Conservation (phyloP, 164 flowering plant genomes). For the Berberis thunbergii region DNA sequence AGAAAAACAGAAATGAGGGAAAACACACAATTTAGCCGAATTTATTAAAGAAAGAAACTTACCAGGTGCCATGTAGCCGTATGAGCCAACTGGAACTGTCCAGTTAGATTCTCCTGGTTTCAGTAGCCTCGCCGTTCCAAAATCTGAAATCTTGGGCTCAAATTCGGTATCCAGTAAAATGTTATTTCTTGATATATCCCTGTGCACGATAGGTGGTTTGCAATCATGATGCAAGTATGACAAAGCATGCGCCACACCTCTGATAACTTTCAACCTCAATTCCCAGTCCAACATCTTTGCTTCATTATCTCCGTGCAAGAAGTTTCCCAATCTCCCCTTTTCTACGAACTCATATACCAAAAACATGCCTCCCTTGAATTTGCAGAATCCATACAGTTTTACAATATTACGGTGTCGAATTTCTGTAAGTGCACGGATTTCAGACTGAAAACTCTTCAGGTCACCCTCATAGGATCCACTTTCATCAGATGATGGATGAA, state of each 20-base stretch:
- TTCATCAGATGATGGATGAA: neutral
- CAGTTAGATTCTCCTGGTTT: slow-evolving; percentile 8
- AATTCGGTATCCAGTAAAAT: slow-evolving; percentile 4
- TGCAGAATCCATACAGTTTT: slow-evolving; percentile 15
- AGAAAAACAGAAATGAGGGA: too few relatives aligned
- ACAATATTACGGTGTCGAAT: slow-evolving; percentile 17
- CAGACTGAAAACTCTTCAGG: slow-evolving; percentile 6
- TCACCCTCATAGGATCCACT: neutral
- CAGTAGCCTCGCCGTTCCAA: slow-evolving; percentile 12
- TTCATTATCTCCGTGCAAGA: neutral
- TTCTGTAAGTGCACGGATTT: slow-evolving; percentile 10
- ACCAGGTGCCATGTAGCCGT: slow-evolving; percentile 18
- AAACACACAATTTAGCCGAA: too few relatives aligned
- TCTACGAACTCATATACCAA: slow-evolving; percentile 15
- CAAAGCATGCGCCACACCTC: slow-evolving; percentile 13
- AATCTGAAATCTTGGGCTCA: slow-evolving; percentile 15
- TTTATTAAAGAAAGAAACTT: neutral
- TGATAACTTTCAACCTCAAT: slow-evolving; percentile 6
- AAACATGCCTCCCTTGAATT: neutral
- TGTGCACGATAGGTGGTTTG: slow-evolving; percentile 10
- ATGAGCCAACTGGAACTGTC: slow-evolving; percentile 10
- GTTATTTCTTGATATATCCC: slow-evolving; percentile 14
- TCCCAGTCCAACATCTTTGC: slow-evolving; percentile 11
- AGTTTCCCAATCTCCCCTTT: slow-evolving; percentile 10
- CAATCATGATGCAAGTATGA: slow-evolving; percentile 17